Percentiles rank a stretch among this genome's conserved stretches.
Conservation (phyloP, 2,329 filamentous ascomycete genomes). For the Colletotrichum sp. region DNA sequence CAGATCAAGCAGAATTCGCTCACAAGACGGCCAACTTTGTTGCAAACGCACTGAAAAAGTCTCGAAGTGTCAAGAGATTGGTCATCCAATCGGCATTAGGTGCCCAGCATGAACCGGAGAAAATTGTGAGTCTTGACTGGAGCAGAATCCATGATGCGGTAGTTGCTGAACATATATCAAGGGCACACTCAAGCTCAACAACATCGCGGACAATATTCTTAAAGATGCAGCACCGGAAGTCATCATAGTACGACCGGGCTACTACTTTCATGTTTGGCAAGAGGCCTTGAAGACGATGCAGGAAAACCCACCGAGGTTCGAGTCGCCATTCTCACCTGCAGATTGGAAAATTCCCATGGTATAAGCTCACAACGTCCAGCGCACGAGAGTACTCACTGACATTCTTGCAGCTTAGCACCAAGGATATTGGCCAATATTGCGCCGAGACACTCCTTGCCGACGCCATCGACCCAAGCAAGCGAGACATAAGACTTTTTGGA, state of each 20-base stretch:
- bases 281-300: slow-evolving; percentile 15
- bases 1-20: slow-evolving; percentile 28
- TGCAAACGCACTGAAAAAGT: slow-evolving; percentile 22
- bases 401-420: slow-evolving; percentile 11
- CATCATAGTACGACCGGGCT: slow-evolving; percentile 22
- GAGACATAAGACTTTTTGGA: slow-evolving; percentile 28
- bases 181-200: slow-evolving; percentile 28
- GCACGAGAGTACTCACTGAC: background rate
- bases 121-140: slow-evolving; percentile 25
- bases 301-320: slow-evolving; percentile 25
- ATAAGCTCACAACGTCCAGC: slow-evolving; percentile 3
- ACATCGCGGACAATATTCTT: slow-evolving; percentile 24
- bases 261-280: slow-evolving; percentile 23
- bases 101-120: slow-evolving; percentile 28
- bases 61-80: slow-evolving; percentile 20
- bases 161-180: background rate
- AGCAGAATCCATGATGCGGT: background rate
- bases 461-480: background rate
- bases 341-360: slow-evolving; percentile 35
- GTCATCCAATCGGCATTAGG: slow-evolving; percentile 33
- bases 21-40: slow-evolving; percentile 26
- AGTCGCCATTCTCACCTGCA: slow-evolving; percentile 29
- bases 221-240: slow-evolving; percentile 22
- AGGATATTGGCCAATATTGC: slow-evolving; percentile 30
- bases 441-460: slow-evolving; percentile 26